Evolutionary conservation across 2,329 filamentous ascomycete species (phyloP).

Genomic region (Fusarium compactum): DNA sequence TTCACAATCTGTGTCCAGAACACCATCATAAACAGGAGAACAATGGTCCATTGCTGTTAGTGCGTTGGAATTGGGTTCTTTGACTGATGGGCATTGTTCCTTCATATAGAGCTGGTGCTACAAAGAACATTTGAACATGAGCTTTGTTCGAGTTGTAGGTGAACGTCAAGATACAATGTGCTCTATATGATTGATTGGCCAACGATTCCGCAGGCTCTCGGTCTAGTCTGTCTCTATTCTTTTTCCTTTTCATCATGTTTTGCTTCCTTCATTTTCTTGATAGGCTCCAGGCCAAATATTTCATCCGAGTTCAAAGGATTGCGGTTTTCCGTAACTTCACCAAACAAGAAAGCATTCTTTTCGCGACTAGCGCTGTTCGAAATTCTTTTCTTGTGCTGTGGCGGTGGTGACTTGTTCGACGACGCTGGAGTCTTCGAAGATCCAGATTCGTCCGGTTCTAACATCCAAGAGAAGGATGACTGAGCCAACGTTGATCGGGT

Average conservation of each 20-base stretch:
- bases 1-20: neutral
- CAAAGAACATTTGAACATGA: neutral
- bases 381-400: constrained; percentile 56
- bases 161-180: neutral
- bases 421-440: constrained; percentile 41
- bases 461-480: constrained; percentile 84
- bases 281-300: constrained; percentile 68
- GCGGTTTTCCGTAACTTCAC: constrained; percentile 60
- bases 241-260: constrained; percentile 3
- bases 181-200: constrained; percentile 4
- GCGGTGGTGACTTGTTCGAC: constrained; percentile 49
- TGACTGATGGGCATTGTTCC: neutral
- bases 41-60: neutral
- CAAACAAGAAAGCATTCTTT: constrained; percentile 70
- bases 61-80: neutral
- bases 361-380: constrained; percentile 63
- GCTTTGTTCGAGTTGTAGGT: neutral
- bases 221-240: constrained; percentile 1
- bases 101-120: neutral
- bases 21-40: neutral
- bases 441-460: constrained; percentile 65
- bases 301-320: constrained; percentile 59
- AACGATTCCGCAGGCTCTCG: neutral
- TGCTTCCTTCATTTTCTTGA: constrained; percentile 50
- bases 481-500: constrained; percentile 76